phyloP scores from a whole-genome alignment of 768 basidiomycete species.

The Botryobasidium botryosum region DNA sequence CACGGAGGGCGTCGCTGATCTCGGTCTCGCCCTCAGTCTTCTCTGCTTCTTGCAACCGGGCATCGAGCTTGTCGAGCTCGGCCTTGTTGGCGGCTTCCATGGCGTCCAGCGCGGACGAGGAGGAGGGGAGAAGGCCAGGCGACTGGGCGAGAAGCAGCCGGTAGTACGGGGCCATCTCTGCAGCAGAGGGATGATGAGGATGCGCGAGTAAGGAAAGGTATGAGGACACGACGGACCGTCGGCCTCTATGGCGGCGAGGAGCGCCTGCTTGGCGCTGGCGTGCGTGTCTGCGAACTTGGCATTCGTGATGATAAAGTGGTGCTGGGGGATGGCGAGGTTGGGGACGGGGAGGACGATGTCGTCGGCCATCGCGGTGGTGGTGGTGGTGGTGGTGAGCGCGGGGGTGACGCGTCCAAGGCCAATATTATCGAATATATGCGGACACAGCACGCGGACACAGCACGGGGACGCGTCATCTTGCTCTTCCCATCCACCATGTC shows the following conservation, averaged over 20 bases:
- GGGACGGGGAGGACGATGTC: conserved; percentile 74
- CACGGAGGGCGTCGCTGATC: conserved; percentile 73
- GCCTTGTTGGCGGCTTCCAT: conserved; percentile 57
- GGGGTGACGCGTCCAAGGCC: conserved; percentile 14
- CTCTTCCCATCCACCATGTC: conserved; percentile 16
- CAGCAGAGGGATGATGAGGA: neutral
- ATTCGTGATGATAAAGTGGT: conserved; percentile 55
- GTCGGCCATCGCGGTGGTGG: conserved; percentile 47
- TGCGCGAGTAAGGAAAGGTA: conserved; percentile 2
- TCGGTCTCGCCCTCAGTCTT: conserved; percentile 88
- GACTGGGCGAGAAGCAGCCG: conserved; percentile 17
- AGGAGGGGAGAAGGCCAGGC: conserved; percentile 18
- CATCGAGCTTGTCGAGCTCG: conserved; percentile 58
- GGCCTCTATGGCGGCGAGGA: conserved; percentile 58
- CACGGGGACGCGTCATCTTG: conserved; percentile 17
- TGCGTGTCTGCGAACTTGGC: conserved; percentile 46
- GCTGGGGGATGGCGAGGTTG: conserved; percentile 66
- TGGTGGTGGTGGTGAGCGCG: conserved; percentile 8
- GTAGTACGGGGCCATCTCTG: conserved; percentile 86
- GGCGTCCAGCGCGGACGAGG: conserved; percentile 21
- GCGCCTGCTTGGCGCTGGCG: conserved; percentile 39
- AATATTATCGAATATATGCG: too few species aligned
- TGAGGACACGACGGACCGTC: conserved; percentile 41
- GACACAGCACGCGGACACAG: too few species aligned
- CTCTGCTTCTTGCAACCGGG: conserved; percentile 66